Evolutionary conservation across 345 rosid genomes (phyloP).

Genomic region (Litchi chinensis): DNA sequence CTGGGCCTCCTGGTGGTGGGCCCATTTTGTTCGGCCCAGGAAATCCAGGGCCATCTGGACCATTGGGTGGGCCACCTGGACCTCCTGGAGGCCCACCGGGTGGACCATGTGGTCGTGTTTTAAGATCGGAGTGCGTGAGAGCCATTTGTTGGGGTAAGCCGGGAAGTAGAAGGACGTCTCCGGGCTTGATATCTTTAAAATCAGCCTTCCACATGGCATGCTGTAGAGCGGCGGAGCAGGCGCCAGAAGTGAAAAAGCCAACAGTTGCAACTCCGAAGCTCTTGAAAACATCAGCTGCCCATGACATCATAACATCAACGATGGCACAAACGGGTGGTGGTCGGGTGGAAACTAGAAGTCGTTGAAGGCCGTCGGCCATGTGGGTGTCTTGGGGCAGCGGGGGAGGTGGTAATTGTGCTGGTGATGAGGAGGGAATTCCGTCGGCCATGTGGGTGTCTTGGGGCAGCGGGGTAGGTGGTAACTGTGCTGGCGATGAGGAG

Average conservation of each 20-base stretch:
- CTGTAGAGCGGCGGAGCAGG: constrained; percentile 39
- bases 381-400: constrained; percentile 12
- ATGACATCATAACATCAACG: constrained; percentile 46
- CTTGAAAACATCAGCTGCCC: constrained; percentile 20
- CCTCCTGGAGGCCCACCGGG: neutral
- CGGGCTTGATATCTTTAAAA: constrained; percentile 26
- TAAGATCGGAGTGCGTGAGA: constrained; percentile 29
- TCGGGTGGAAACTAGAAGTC: constrained; percentile 21
- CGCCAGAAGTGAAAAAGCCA: constrained; percentile 38
- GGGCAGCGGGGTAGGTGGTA: too few species aligned
- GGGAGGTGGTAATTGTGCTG: constrained; percentile 11
- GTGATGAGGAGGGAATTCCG: too few species aligned
- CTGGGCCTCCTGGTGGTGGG: neutral
- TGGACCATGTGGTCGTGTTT: constrained; percentile 5
- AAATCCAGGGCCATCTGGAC: neutral
- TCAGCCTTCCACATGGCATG: constrained; percentile 29
- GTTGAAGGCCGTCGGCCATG: constrained; percentile 23
- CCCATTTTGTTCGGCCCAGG: neutral
- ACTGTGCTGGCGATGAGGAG: too few species aligned
- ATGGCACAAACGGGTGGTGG: constrained; percentile 29
- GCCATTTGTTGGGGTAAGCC: constrained; percentile 43
- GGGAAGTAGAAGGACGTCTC: constrained; percentile 30
- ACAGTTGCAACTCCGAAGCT: constrained; percentile 18
- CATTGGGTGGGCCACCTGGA: too few species aligned
- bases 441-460: too few species aligned